Conservation (phyloP, 1,139 yeast species). For the Saccharomyces hybrid region DNA sequence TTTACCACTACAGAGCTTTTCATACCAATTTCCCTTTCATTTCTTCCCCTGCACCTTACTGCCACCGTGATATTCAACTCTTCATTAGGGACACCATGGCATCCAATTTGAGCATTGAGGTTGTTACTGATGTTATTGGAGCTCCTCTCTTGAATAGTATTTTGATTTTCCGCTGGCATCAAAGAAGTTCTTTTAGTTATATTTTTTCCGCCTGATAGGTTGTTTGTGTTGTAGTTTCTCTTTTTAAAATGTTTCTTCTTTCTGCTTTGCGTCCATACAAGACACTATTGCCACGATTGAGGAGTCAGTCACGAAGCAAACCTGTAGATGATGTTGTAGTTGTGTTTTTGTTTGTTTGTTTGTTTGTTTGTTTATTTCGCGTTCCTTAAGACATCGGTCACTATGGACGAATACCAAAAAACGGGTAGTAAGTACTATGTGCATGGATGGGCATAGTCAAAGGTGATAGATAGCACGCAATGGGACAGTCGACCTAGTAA, state of each 20-base stretch:
- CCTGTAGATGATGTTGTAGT: background rate
- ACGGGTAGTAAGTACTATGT: background rate
- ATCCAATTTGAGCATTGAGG: background rate
- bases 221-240: background rate
- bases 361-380: background rate
- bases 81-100: constrained; percentile 9
- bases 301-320: background rate
- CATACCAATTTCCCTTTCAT: constrained; percentile 57
- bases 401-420: background rate
- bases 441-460: background rate
- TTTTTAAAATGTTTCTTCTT: background rate
- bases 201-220: background rate
- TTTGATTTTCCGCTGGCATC: background rate
- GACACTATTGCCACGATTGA: background rate
- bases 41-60: constrained; percentile 83
- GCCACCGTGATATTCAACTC: constrained; percentile 63
- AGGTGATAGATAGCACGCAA: background rate
- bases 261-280: background rate
- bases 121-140: background rate
- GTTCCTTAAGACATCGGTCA: background rate
- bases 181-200: background rate
- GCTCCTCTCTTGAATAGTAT: background rate
- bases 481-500: background rate
- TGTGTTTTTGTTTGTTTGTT: background rate
- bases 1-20: constrained; percentile 70